Conservation (phyloP, 1,284 basidiomycete genomes). For the Microbotryum intermedium region DNA sequence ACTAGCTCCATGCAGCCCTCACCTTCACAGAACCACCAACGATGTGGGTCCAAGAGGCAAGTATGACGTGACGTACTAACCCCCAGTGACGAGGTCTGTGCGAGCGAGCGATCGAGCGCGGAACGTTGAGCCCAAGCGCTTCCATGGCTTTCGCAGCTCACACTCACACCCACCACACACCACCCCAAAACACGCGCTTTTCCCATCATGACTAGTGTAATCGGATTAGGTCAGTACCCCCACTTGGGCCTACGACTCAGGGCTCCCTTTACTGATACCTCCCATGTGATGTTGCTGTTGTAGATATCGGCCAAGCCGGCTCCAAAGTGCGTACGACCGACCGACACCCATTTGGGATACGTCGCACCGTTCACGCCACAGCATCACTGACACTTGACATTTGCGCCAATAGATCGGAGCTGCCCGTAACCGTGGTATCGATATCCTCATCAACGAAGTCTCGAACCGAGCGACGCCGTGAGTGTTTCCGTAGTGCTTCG, state of each 20-base stretch:
- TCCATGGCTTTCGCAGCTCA: too few species aligned
- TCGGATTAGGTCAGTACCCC: slow-evolving; percentile 28
- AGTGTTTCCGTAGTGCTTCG: slow-evolving; percentile 36
- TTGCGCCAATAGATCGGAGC: slow-evolving; percentile 26
- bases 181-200: neutral
- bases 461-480: slow-evolving; percentile 89
- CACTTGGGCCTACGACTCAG: rapidly evolving
- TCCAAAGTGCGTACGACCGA: slow-evolving; percentile 27
- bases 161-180: too few species aligned
- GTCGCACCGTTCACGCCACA: neutral
- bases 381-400: neutral
- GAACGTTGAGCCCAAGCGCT: too few species aligned
- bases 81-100: too few species aligned
- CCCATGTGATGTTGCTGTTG: neutral
- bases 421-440: slow-evolving; percentile 36
- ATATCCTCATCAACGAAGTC: slow-evolving; percentile 64
- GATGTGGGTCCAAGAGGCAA: too few species aligned
- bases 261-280: neutral
- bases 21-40: too few species aligned
- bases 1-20: too few species aligned
- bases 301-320: slow-evolving; percentile 33
- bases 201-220: slow-evolving; percentile 31
- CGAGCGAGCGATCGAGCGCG: too few species aligned
- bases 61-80: too few species aligned
- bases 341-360: neutral